These are phyloP conservation scores for Mediolabrus comicus DNA, from an alignment of 108 stramenopile species.

Conservation along the genomic window DNA sequence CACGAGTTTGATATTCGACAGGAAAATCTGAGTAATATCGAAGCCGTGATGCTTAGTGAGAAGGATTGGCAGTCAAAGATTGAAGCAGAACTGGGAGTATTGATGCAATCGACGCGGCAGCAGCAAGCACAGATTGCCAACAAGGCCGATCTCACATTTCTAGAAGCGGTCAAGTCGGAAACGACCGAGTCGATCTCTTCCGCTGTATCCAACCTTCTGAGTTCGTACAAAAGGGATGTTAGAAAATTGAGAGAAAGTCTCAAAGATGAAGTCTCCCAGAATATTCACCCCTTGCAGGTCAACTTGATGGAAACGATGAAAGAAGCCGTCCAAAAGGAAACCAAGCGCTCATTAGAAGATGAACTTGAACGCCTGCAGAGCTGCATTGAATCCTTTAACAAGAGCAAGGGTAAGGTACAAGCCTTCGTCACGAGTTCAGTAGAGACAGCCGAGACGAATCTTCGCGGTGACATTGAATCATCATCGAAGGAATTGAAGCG, in stretches of 20 bases:
- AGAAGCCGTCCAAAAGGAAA: conserved; percentile 3
- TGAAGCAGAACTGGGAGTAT: not conserved
- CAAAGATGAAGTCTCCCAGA: conserved; percentile 7
- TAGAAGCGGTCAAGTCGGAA: conserved; percentile 1
- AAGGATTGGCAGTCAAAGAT: conserved; percentile 1
- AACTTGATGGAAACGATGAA: conserved; percentile 8
- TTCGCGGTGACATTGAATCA: not conserved
- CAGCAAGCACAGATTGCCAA: not conserved
- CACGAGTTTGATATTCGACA: conserved; percentile 19
- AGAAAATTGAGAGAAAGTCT: not conserved
- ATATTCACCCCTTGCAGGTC: conserved; percentile 3
- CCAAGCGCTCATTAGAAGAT: not conserved
- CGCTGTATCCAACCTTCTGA: conserved; percentile 7
- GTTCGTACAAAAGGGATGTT: conserved; percentile 2
- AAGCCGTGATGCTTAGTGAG: conserved; percentile 14
- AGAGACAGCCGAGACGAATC: not conserved
- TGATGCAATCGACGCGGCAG: conserved; percentile 2
- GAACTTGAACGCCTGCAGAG: not conserved
- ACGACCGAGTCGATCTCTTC: conserved; percentile 4
- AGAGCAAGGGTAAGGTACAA: not conserved
- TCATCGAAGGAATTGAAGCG: not conserved
- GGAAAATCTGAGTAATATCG: conserved; percentile 2
- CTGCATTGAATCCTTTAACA: not conserved
- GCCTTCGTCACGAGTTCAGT: not conserved
- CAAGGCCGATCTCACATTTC: not conserved